A percentile compares a stretch with the other conserved stretches of the same genome.
These are phyloP conservation scores for Leonotis leonurus DNA, from an alignment of 257 asterid species.

Conservation along the genomic window DNA sequence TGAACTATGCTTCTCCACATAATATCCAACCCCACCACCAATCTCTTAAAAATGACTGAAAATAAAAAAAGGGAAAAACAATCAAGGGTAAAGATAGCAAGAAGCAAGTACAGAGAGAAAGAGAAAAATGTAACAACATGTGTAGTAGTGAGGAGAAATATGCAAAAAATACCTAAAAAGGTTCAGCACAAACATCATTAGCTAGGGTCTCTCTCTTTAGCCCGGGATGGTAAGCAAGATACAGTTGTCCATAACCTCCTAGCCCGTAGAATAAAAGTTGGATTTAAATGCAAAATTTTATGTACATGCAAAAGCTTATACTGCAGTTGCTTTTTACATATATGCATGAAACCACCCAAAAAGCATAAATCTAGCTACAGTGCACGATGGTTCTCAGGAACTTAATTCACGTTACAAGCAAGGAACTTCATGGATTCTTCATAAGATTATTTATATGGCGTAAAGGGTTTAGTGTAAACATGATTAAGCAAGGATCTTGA, in stretches of 20 bases:
- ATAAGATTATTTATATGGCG: neutral
- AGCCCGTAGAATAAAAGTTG: slow-evolving; percentile 43
- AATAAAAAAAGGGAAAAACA: neutral
- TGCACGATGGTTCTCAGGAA: neutral
- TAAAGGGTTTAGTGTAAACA: neutral
- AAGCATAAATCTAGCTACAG: neutral
- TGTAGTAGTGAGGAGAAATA: slow-evolving; percentile 8
- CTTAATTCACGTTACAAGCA: neutral
- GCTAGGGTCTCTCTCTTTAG: slow-evolving; percentile 87
- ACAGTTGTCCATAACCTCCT: slow-evolving; percentile 82
- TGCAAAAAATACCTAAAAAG: slow-evolving; percentile 65
- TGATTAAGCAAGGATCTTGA: too few species aligned
- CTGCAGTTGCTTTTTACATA: neutral
- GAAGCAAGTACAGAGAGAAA: neutral
- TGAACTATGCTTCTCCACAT: neutral
- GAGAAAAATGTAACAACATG: neutral
- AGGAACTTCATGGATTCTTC: neutral
- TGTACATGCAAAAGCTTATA: neutral
- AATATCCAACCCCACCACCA: neutral
- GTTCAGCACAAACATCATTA: slow-evolving; percentile 96
- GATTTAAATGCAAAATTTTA: slow-evolving; percentile 1
- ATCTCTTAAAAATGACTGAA: neutral
- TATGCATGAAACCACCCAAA: neutral
- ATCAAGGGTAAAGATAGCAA: neutral
- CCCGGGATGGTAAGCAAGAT: slow-evolving; percentile 93